These are phyloP conservation scores for Chenopodium formosanum DNA, from an alignment of 148 eudicot genomes.

Conservation along the genomic window DNA sequence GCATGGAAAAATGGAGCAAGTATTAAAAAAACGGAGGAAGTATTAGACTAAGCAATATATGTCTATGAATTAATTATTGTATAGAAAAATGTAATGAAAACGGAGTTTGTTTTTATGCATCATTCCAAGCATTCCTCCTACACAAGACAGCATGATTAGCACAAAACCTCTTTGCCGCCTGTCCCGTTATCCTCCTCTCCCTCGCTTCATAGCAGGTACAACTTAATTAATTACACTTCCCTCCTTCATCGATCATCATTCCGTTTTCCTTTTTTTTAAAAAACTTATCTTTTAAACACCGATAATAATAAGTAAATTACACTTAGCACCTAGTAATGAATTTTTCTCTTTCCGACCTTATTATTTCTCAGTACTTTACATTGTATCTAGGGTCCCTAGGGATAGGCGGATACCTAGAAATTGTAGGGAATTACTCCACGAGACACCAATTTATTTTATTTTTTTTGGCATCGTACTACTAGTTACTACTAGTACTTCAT, in stretches of 20 bases:
- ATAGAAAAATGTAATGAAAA: slow-evolving; percentile 19
- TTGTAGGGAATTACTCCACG: too few relatives aligned
- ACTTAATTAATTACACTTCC: background rate
- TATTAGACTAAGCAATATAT: too few relatives aligned
- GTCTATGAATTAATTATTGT: too few relatives aligned
- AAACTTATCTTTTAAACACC: slow-evolving; percentile 14
- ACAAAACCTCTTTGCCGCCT: slow-evolving; percentile 18
- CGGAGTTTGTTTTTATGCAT: slow-evolving; percentile 34
- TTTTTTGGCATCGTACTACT: too few relatives aligned
- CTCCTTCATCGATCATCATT: slow-evolving; percentile 24
- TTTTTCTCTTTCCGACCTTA: background rate
- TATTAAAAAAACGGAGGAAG: too few relatives aligned
- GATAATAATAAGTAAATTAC: background rate
- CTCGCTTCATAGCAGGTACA: background rate
- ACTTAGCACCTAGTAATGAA: background rate
- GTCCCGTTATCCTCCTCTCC: slow-evolving; percentile 13
- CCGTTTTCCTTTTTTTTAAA: slow-evolving; percentile 12
- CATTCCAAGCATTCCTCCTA: slow-evolving; percentile 35
- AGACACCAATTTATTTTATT: too few relatives aligned
- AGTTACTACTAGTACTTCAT: too few relatives aligned
- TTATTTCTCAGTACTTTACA: background rate
- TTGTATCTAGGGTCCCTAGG: too few relatives aligned
- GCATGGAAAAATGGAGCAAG: too few relatives aligned
- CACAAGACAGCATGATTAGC: slow-evolving; percentile 46
- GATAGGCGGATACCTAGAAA: too few relatives aligned